Percentiles rank a stretch among this genome's conserved stretches.
phyloP scores from a whole-genome alignment of 2,329 filamentous ascomycete species.

The Myriangium duriaei region DNA sequence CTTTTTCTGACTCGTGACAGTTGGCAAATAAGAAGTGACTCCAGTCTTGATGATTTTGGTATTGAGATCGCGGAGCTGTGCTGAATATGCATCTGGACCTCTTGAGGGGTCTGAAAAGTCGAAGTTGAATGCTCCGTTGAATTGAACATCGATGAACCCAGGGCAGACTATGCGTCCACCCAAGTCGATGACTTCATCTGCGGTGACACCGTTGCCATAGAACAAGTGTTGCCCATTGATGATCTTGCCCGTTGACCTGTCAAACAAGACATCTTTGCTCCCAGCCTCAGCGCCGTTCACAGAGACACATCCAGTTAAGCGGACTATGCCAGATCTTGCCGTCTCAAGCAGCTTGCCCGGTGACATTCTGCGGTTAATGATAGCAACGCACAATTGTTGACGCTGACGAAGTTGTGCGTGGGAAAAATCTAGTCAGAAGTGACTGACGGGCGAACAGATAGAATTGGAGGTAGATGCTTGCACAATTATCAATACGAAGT shows the following conservation, averaged over 20 bases:
- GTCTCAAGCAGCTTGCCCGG: too few relatives aligned
- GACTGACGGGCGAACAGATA: too few relatives aligned
- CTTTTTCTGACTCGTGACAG: constrained; percentile 66
- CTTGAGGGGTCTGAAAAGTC: constrained; percentile 70
- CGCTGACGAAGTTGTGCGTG: too few relatives aligned
- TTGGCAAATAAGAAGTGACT: constrained; percentile 79
- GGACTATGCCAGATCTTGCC: constrained; percentile 45
- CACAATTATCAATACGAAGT: too few relatives aligned
- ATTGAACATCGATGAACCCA: constrained; percentile 79
- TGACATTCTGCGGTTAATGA: too few relatives aligned
- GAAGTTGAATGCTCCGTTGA: constrained; percentile 87
- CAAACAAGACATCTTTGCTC: constrained; percentile 70
- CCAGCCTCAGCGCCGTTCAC: constrained; percentile 44
- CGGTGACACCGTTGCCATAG: constrained; percentile 55
- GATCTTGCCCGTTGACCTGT: constrained; percentile 68
- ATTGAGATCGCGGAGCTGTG: constrained; percentile 61
- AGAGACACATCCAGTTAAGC: constrained; percentile 57
- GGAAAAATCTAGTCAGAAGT: too few relatives aligned
- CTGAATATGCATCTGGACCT: constrained; percentile 52
- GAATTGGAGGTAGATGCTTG: too few relatives aligned
- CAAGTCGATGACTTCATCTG: constrained; percentile 66
- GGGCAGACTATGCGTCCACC: constrained; percentile 72
- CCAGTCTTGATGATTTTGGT: constrained; percentile 61
- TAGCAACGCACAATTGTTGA: too few relatives aligned
- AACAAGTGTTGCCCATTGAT: constrained; percentile 54